Base-by-base conservation (phyloP, 352 stramenopile species). In the Elongisporangium undulatum region DNA sequence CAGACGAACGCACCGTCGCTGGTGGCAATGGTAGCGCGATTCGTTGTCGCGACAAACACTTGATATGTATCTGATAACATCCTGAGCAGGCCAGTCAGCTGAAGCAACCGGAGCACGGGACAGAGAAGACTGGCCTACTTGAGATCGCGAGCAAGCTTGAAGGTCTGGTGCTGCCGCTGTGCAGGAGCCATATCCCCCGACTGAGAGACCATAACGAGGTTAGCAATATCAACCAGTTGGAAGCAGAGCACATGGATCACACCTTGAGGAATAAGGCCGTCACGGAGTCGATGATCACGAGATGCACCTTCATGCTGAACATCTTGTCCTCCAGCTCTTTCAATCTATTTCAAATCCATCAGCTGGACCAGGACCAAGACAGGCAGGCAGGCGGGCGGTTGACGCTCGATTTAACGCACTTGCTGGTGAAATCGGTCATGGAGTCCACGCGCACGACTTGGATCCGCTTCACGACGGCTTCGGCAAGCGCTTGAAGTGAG, bases 221-320 rank as follows among this genome's bases (percentile, higher is more conserved):
- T 16, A 49, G 26, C 45, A 29, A 51, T 34, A 9, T 34, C 26
- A 9, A 34, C 9, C 26, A 7, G 41, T 41, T 58, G 49, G 29
- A 55, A 21, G 15, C 19, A 53, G 8, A 56, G 8, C 16, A 61
- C 21, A 49, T n/a, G 12, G 10, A 41, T 22, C 22, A n/a, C 49
- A 90, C 81, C 63, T 92, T 87, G 4, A 79, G 49, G 22, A 89
- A 79, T 6, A 90, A 59, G 23, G 79, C 72, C 9, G 81, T 72
- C 1, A 90, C 56, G n/a, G 83, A 93, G 69, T 94, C 85, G 53
- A 93, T 65, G 34, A 94, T 67, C 2, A 94, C 20, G 51, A 92
- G 72, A 53, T 90, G 87, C 15, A 80, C 67, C 21, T 75, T 64
- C 26, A 79, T 59, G 16, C 59, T 60, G n/a, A 71, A 51, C 58